phyloP scores from a whole-genome alignment of 2,329 filamentous ascomycete genomes.

The Daldinia sp. region DNA sequence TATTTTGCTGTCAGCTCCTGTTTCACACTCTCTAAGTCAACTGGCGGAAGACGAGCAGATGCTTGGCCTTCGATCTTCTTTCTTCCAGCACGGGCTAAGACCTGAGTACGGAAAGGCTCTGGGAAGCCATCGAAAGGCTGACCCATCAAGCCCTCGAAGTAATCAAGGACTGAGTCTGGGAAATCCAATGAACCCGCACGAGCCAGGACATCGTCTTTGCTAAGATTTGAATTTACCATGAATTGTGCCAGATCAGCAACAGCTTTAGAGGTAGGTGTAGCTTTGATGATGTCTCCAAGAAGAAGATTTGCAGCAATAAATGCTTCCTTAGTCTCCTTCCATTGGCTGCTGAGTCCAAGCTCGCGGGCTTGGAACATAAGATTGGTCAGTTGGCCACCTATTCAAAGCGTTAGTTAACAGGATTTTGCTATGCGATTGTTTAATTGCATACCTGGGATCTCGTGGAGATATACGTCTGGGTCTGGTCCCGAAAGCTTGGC shows the following conservation, averaged over 20 bases:
- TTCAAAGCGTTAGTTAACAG: background rate
- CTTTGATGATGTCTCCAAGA: slow-evolving; percentile 1
- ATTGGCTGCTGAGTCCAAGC: background rate
- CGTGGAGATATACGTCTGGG: slow-evolving; percentile 3
- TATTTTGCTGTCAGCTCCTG: background rate
- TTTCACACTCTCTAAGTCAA: background rate
- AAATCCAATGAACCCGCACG: background rate
- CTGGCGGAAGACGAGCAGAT: slow-evolving; percentile 4
- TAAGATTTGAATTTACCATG: background rate
- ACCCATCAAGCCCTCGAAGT: slow-evolving; percentile 2
- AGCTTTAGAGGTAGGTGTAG: slow-evolving; percentile 1
- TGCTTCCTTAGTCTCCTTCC: slow-evolving; percentile 1
- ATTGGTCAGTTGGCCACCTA: slow-evolving; percentile 4
- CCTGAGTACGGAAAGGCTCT: background rate
- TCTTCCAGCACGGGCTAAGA: slow-evolving; percentile 4
- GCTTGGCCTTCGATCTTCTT: slow-evolving; percentile 5
- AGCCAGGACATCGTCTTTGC: background rate
- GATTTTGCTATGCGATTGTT: too few species aligned
- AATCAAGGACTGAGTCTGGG: slow-evolving; percentile 5
- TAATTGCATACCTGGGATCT: slow-evolving; percentile 6
- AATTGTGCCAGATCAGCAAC: background rate
- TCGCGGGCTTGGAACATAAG: slow-evolving; percentile 2
- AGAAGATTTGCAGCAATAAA: background rate
- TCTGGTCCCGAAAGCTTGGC: slow-evolving; percentile 1
- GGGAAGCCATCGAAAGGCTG: slow-evolving; percentile 6